phyloP scores from a whole-genome alignment of 495 filamentous ascomycete species.

The Baudoinia panamericana region DNA sequence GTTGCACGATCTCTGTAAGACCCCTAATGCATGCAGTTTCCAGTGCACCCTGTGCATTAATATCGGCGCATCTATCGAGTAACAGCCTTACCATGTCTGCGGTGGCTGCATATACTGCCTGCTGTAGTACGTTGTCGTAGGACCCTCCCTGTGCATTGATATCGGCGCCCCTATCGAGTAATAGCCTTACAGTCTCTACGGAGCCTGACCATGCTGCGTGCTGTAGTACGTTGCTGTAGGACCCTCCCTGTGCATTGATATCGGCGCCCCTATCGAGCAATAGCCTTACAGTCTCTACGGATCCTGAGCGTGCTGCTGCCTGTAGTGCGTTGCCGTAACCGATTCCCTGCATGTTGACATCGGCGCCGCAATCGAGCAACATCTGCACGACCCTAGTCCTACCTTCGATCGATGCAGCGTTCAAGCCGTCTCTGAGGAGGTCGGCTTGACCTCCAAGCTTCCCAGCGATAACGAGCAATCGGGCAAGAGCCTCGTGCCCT shows the following conservation, averaged over 20 bases:
- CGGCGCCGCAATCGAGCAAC: neutral
- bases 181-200: constrained; percentile 1
- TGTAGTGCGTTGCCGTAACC: too few species aligned
- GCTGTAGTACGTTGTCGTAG: constrained; percentile 15
- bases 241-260: constrained; percentile 5
- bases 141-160: constrained; percentile 6
- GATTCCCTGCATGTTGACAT: neutral
- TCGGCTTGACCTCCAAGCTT: too few species aligned
- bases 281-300: too few species aligned
- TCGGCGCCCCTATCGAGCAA: constrained; percentile 1
- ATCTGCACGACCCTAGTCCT: too few species aligned
- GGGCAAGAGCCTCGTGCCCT: too few species aligned
- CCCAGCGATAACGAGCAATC: too few species aligned
- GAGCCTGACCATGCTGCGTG: neutral
- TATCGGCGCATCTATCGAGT: too few species aligned
- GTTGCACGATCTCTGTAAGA: constrained; percentile 6
- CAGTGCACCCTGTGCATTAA: constrained; percentile 4
- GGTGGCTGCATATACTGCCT: constrained; percentile 11
- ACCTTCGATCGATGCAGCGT: too few species aligned
- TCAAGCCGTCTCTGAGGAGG: too few species aligned
- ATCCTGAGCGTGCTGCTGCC: too few species aligned
- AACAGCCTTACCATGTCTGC: too few species aligned
- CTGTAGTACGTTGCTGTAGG: neutral
- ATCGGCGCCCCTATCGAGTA: constrained; percentile 2
- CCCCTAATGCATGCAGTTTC: constrained; percentile 5